Percentiles rank a stretch among this genome's conserved stretches.
Conservation (phyloP, 129 eudicot species). For the Oenanthe sinensis region DNA sequence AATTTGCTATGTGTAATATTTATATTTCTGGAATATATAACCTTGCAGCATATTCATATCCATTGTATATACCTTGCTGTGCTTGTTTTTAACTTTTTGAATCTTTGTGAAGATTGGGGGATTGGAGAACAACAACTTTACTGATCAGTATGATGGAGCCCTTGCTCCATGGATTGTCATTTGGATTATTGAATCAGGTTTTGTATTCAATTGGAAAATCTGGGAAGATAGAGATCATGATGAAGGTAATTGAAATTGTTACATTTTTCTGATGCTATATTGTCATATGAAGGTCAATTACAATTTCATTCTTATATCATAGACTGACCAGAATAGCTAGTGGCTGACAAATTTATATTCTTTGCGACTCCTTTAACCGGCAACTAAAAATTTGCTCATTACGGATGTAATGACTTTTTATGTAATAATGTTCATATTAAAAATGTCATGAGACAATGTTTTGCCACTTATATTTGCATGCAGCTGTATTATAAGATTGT, state of each 20-base stretch:
- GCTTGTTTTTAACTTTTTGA: not conserved
- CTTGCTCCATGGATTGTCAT: slow-evolving; percentile 46
- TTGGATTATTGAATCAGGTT: slow-evolving; percentile 76
- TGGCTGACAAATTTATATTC: not conserved
- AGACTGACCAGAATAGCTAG: not conserved
- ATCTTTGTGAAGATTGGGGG: slow-evolving; percentile 47
- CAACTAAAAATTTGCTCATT: not conserved
- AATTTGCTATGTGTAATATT: not conserved
- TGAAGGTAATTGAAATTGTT: slow-evolving; percentile 52
- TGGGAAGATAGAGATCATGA: slow-evolving; percentile 82
- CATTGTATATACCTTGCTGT: not conserved
- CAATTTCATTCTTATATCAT: not conserved
- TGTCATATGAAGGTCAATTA: not conserved
- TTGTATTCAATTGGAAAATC: slow-evolving; percentile 66
- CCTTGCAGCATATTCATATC: not conserved
- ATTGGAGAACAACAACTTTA: slow-evolving; percentile 61
- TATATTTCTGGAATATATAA: not conserved
- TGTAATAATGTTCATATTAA: not conserved
- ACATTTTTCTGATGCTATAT: not conserved
- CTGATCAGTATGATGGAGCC: slow-evolving; percentile 64
- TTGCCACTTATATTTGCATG: slow-evolving; percentile 20
- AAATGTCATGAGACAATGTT: not conserved
- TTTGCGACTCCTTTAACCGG: not conserved
- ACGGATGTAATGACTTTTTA: not conserved
- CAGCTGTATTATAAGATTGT: slow-evolving; percentile 77